These are phyloP conservation scores for Nigrospora oryzae DNA, from an alignment of 2,329 filamentous ascomycete species.

Conservation along the genomic window DNA sequence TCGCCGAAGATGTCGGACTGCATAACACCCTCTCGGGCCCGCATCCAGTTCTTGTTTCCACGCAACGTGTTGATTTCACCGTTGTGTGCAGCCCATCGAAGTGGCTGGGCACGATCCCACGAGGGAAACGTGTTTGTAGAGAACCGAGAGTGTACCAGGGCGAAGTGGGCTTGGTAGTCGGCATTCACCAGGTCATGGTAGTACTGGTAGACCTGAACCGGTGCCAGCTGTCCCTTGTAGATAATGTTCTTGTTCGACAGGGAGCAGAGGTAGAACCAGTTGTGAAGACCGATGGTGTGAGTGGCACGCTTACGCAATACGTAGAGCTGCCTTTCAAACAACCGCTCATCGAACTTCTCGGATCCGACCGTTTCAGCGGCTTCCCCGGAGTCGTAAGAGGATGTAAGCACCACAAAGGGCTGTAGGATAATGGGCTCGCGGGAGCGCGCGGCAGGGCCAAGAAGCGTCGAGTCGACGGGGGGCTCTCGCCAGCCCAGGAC, in stretches of 20 bases:
- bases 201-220: conserved; percentile 94
- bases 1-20: conserved; percentile 88
- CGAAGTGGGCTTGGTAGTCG: conserved; percentile 95
- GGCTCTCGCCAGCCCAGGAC: conserved; percentile 96
- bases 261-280: conserved; percentile 98
- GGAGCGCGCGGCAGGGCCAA: conserved; percentile 86
- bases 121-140: conserved; percentile 98
- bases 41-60: conserved; percentile 99
- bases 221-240: conserved; percentile 94
- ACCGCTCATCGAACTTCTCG: conserved; percentile 71
- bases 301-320: conserved; percentile 91
- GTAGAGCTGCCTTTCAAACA: conserved; percentile 90
- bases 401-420: conserved; percentile 84
- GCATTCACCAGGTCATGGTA: conserved; percentile 96
- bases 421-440: conserved; percentile 93
- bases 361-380: conserved; percentile 72
- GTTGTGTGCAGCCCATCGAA: conserved; percentile 96
- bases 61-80: conserved; percentile 97
- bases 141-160: conserved; percentile 92
- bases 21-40: conserved; percentile 89
- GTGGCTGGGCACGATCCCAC: conserved; percentile 93
- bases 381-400: conserved; percentile 74
- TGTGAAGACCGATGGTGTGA: conserved; percentile 88
- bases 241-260: conserved; percentile 98
- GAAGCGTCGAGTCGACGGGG: conserved; percentile 83